Evolutionary conservation across 768 basidiomycete species (phyloP).

Genomic region (Brasilioporus rufonigricans): DNA sequence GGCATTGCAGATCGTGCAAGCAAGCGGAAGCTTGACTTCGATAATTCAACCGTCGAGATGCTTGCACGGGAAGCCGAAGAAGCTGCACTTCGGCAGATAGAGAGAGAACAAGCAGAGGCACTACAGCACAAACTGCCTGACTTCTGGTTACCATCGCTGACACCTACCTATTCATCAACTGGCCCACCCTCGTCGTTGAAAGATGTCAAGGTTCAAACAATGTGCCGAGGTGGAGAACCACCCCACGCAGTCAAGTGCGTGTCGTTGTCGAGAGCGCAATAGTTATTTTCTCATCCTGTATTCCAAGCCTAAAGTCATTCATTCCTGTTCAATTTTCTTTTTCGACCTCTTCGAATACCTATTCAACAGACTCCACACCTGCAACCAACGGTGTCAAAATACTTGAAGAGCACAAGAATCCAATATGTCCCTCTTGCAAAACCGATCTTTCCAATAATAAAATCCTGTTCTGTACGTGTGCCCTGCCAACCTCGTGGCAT

Average conservation of each 20-base stretch:
- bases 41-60: conserved; percentile 64
- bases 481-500: not conserved
- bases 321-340: conserved; percentile 79
- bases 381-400: conserved; percentile 35
- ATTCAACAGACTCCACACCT: conserved; percentile 39
- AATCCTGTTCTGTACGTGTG: conserved; percentile 60
- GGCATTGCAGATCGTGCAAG: conserved; percentile 48
- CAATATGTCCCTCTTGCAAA: conserved; percentile 89
- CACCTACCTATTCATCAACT: conserved; percentile 70
- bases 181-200: conserved; percentile 63
- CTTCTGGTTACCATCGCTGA: conserved; percentile 95
- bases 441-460: conserved; percentile 78
- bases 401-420: conserved; percentile 53
- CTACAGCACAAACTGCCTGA: conserved; percentile 89
- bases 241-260: conserved; percentile 77
- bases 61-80: conserved; percentile 85
- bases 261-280: not conserved
- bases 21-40: conserved; percentile 88
- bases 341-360: conserved; percentile 36
- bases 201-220: conserved; percentile 84
- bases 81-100: conserved; percentile 77
- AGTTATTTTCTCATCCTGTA: conserved; percentile 4
- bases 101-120: conserved; percentile 81
- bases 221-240: conserved; percentile 80
- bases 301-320: conserved; percentile 72